These are phyloP conservation scores for Lizanozyma gosingica DNA, from an alignment of 1,139 yeast genomes.

Conservation along the genomic window DNA sequence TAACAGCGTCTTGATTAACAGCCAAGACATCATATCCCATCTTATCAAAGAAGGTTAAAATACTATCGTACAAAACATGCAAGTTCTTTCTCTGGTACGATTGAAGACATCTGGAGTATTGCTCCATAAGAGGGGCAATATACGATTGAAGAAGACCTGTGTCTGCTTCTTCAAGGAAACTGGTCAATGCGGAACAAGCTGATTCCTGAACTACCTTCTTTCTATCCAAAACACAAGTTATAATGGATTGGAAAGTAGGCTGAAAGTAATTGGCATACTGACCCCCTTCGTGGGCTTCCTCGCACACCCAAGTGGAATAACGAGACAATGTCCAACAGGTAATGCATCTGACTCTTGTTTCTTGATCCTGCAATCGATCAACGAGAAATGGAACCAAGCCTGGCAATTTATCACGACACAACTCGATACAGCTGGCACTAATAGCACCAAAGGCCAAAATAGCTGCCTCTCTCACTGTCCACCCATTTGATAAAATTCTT, in stretches of 20 bases:
- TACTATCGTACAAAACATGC: conserved; percentile 77
- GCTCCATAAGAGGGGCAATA: conserved; percentile 58
- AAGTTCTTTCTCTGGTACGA: conserved; percentile 77
- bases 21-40: conserved; percentile 50
- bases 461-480: conserved; percentile 92
- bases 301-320: conserved; percentile 73
- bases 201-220: conserved; percentile 93
- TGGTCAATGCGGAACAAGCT: conserved; percentile 81
- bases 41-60: conserved; percentile 84
- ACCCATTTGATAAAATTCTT: conserved; percentile 56
- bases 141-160: conserved; percentile 45
- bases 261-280: conserved; percentile 58
- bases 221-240: conserved; percentile 66
- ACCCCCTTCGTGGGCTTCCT: conserved; percentile 54
- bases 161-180: conserved; percentile 73
- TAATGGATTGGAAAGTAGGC: conserved; percentile 71
- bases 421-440: conserved; percentile 76
- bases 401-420: conserved; percentile 66
- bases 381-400: conserved; percentile 78
- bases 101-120: conserved; percentile 64
- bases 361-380: conserved; percentile 63
- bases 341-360: conserved; percentile 85
- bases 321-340: conserved; percentile 94
- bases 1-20: conserved; percentile 46
- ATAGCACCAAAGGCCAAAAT: conserved; percentile 94